These are phyloP conservation scores for Alternaria hordeiaustralica DNA, from an alignment of 2,329 filamentous ascomycete genomes.

Conservation along the genomic window DNA sequence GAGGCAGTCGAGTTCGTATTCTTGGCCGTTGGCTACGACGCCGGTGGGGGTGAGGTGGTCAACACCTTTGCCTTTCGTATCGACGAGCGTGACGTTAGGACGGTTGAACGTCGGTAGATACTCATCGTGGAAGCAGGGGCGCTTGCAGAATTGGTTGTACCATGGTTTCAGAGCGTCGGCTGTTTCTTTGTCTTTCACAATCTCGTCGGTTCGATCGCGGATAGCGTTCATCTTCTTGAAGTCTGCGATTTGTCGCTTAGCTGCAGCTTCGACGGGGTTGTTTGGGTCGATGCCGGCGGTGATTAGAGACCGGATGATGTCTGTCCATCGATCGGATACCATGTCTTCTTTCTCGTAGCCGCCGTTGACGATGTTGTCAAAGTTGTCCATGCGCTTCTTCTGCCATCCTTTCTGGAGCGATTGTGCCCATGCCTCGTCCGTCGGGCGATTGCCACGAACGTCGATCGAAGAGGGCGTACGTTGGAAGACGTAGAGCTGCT, in stretches of 20 bases:
- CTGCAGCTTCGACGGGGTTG: background rate
- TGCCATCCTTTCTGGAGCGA: constrained; percentile 53
- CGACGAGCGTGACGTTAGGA: constrained; percentile 64
- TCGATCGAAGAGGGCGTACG: constrained; percentile 59
- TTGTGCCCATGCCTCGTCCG: constrained; percentile 20
- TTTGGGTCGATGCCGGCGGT: constrained; percentile 12
- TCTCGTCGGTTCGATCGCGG: constrained; percentile 56
- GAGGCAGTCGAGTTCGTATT: constrained; percentile 58
- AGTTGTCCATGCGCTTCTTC: constrained; percentile 54
- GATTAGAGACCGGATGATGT: constrained; percentile 27
- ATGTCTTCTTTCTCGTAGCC: constrained; percentile 46
- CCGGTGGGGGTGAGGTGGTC: constrained; percentile 49
- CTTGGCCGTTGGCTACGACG: constrained; percentile 56
- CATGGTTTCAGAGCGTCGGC: constrained; percentile 64
- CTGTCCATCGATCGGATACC: constrained; percentile 60
- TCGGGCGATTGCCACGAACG: constrained; percentile 38
- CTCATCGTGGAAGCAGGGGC: constrained; percentile 66
- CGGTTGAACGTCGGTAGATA: constrained; percentile 67
- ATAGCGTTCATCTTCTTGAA: constrained; percentile 53
- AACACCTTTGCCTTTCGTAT: constrained; percentile 64
- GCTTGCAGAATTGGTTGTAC: constrained; percentile 69
- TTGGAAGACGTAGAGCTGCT: constrained; percentile 64
- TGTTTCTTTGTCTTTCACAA: constrained; percentile 61
- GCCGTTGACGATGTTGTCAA: constrained; percentile 49
- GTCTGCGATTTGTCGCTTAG: constrained; percentile 21